Conservation (phyloP, 2,329 filamentous ascomycete species). For the Epichloe sylvatica region DNA sequence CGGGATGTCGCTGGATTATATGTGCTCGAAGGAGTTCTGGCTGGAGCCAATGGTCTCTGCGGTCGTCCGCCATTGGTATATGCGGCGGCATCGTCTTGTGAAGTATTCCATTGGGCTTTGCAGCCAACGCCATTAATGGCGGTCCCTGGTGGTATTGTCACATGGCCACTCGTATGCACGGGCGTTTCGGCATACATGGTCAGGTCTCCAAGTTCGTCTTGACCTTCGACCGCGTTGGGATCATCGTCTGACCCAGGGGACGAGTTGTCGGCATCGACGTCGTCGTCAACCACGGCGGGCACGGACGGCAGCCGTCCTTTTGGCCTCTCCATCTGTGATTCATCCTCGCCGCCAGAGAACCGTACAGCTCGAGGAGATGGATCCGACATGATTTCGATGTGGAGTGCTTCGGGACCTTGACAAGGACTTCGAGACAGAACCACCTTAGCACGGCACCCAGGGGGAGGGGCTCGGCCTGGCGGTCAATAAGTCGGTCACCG, state of each 20-base stretch:
- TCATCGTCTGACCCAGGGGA: conserved; percentile 22
- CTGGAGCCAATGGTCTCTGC: conserved; percentile 54
- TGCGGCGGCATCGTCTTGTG: conserved; percentile 15
- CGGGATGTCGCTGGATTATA: conserved; percentile 57
- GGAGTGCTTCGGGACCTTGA: not conserved
- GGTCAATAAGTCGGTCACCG: conserved; percentile 3
- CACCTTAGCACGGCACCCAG: conserved; percentile 2
- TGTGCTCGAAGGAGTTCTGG: conserved; percentile 63
- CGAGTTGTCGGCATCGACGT: conserved; percentile 14
- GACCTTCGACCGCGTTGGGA: conserved; percentile 31
- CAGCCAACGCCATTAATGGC: conserved; percentile 26
- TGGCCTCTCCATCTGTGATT: conserved; percentile 26
- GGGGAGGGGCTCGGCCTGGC: conserved; percentile 5
- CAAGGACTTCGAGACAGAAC: not conserved
- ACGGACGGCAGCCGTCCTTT: conserved; percentile 24
- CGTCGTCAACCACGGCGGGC: conserved; percentile 7
- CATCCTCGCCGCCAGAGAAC: conserved; percentile 37
- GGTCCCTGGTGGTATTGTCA: conserved; percentile 26
- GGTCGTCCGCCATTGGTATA: conserved; percentile 29
- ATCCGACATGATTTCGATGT: conserved; percentile 25
- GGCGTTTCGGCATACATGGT: conserved; percentile 29
- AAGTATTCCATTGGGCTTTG: conserved; percentile 26
- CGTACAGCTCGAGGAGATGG: conserved; percentile 41
- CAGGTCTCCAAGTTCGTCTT: conserved; percentile 34
- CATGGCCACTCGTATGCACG: conserved; percentile 26